phyloP scores from a whole-genome alignment of 805 yeast genomes.

The Kodamaea kakaduensis region DNA sequence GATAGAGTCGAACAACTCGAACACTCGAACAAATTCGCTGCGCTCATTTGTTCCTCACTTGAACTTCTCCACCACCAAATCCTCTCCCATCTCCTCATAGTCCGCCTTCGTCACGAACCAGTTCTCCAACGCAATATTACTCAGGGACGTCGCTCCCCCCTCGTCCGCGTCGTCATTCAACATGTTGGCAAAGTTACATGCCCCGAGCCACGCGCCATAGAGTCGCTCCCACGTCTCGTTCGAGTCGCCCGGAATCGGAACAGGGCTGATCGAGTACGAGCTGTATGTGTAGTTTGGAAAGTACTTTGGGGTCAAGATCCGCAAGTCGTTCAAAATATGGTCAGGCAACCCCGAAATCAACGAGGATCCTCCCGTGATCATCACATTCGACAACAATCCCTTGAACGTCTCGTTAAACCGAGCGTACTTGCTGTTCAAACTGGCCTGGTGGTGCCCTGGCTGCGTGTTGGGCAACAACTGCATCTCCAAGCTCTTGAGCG shows the following conservation, averaged over 20 bases:
- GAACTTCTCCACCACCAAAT: conserved; percentile 33
- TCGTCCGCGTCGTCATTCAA: conserved; percentile 40
- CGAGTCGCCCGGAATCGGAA: conserved; percentile 24
- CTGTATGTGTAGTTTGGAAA: conserved; percentile 45
- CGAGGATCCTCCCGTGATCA: conserved; percentile 60
- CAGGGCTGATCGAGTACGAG: conserved; percentile 33
- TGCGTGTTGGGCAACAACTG: conserved; percentile 29
- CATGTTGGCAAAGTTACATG: conserved; percentile 60
- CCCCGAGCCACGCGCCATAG: conserved; percentile 69
- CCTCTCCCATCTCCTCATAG: conserved; percentile 60
- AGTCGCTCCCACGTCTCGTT: conserved; percentile 48
- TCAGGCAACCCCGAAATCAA: conserved; percentile 53
- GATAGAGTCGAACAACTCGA: no score
- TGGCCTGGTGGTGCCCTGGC: conserved; percentile 11
- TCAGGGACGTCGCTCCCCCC: conserved; percentile 20
- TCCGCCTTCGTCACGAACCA: conserved; percentile 61
- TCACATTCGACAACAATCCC: conserved; percentile 38
- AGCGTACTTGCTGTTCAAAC: conserved; percentile 19
- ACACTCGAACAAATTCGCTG: no score
- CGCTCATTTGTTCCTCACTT: no score
- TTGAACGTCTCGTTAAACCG: conserved; percentile 39
- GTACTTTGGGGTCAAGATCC: conserved; percentile 37
- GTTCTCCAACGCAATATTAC: conserved; percentile 39
- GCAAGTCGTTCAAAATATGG: conserved; percentile 52
- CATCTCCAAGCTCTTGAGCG: conserved; percentile 34